phyloP scores from a whole-genome alignment of 495 filamentous ascomycete species.

The Aspergillus panamensis region DNA sequence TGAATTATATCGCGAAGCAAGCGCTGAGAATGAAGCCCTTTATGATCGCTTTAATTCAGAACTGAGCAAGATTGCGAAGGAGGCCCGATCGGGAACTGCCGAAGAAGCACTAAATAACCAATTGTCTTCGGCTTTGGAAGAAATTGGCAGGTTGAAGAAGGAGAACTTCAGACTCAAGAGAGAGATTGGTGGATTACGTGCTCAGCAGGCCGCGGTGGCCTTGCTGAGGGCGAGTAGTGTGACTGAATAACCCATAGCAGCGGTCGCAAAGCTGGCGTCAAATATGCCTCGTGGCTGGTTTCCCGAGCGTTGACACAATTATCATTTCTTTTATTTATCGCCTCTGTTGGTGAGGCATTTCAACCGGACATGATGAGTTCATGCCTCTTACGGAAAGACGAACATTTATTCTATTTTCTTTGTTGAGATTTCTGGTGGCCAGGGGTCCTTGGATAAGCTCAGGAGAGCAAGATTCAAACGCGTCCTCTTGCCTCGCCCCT shows the following conservation, averaged over 20 bases:
- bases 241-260: slow-evolving; percentile 20
- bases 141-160: slow-evolving; percentile 67
- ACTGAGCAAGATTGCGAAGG: slow-evolving; percentile 75
- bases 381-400: slow-evolving; percentile 22
- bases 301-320: neutral
- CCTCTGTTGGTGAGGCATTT: slow-evolving; percentile 14
- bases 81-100: slow-evolving; percentile 66
- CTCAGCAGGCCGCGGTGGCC: slow-evolving; percentile 41
- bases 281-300: slow-evolving; percentile 13
- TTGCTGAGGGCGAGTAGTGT: slow-evolving; percentile 33
- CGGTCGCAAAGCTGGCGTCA: neutral
- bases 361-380: slow-evolving; percentile 24
- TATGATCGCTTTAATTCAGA: slow-evolving; percentile 93
- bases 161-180: slow-evolving; percentile 69
- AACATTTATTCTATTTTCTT: slow-evolving; percentile 20
- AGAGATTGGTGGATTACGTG: slow-evolving; percentile 51
- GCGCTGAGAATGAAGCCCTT: slow-evolving; percentile 88
- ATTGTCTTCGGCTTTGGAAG: slow-evolving; percentile 63
- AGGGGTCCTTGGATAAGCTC: slow-evolving; percentile 7
- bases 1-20: slow-evolving; percentile 82
- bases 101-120: slow-evolving; percentile 69
- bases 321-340: slow-evolving; percentile 14
- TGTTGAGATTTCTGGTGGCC: slow-evolving; percentile 3
- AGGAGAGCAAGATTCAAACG: neutral
- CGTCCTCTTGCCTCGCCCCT: too few relatives aligned